These are phyloP conservation scores for Russula sp. DNA, from an alignment of 768 basidiomycete species.

Conservation along the genomic window DNA sequence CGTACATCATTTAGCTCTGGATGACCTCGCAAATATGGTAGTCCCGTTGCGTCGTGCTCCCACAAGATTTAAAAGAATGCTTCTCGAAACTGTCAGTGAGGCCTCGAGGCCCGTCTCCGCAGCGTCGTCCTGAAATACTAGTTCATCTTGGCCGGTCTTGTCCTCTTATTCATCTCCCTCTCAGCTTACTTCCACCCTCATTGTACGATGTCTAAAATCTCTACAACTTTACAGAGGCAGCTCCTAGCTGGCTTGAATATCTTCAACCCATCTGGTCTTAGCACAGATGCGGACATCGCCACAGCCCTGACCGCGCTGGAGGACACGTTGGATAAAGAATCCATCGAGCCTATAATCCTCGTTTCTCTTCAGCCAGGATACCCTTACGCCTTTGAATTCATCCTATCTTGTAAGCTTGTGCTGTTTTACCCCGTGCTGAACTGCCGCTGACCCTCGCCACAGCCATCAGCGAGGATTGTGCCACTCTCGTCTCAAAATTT, in stretches of 20 bases:
- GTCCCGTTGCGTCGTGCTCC: neutral
- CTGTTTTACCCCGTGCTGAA: neutral
- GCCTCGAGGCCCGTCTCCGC: constrained; percentile 14
- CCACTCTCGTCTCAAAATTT: neutral
- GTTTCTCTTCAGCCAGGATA: neutral
- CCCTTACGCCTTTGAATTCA: constrained; percentile 16
- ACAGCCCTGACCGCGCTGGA: constrained; percentile 4
- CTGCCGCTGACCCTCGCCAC: neutral
- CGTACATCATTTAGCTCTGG: too few relatives aligned
- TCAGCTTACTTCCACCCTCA: neutral
- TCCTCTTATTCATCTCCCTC: neutral
- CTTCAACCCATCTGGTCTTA: constrained; percentile 5
- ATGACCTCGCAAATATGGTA: too few relatives aligned
- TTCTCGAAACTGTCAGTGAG: neutral
- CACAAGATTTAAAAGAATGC: neutral
- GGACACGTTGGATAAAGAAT: constrained; percentile 7
- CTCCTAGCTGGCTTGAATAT: constrained; percentile 3
- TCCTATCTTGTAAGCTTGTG: neutral
- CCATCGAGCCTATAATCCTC: constrained; percentile 6
- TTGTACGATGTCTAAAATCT: neutral
- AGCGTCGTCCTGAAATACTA: neutral
- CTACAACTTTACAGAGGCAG: neutral
- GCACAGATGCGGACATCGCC: neutral
- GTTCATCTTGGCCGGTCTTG: neutral
- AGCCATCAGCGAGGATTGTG: neutral